Base-by-base conservation (phyloP, 768 basidiomycete genomes). In the Udeniomyces megalosporus region DNA sequence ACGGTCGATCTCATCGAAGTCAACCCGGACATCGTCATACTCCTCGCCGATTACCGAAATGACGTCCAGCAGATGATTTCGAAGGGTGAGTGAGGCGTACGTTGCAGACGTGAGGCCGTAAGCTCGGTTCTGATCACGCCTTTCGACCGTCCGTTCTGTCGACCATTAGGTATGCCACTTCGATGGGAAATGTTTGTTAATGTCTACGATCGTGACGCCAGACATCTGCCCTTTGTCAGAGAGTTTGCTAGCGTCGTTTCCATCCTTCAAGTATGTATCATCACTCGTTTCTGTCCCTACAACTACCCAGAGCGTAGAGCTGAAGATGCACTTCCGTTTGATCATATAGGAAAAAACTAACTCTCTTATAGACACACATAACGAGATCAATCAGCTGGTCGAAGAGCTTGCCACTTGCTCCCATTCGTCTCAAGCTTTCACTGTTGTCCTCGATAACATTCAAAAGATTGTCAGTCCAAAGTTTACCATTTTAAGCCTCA, bases 141-240 rank as follows among this genome's bases (percentile, higher is more conserved):
- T 0, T 2, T 51, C 22, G 49, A 28, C 11, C 24, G 15, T 20
- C n/a, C 26, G 29, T 42, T 17, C 22, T 17, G 5, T 26, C 52
- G 59, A 35, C 20, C 34, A 17, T 49, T 32, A 93, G 92, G 93
- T 29, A 93, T 99, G 85, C 81, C 80, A 69, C 87, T 93, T 61
- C 84, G 87, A 28, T 99, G 95, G 95, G 95, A 97, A 71, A 81
- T 89, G 74, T 91, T 96, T 69, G 86, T 96, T 68, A 93, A 87
- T 70, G 86, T 91, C 58, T 97, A 89, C 71, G 91, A 93, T 67
- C 78, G 78, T 44, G 91, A 95, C 70, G 90, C 84, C 70, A 79
- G 88, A 65, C 93, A 96, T 70, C 83, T 93, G 28, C 84, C 88
- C 64, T 96, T 90, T 67, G 92, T 97, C 11, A 80, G 90, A 61